Base-by-base conservation (phyloP, 169 alveolate species). In the Cryptosporidium muris region DNA sequence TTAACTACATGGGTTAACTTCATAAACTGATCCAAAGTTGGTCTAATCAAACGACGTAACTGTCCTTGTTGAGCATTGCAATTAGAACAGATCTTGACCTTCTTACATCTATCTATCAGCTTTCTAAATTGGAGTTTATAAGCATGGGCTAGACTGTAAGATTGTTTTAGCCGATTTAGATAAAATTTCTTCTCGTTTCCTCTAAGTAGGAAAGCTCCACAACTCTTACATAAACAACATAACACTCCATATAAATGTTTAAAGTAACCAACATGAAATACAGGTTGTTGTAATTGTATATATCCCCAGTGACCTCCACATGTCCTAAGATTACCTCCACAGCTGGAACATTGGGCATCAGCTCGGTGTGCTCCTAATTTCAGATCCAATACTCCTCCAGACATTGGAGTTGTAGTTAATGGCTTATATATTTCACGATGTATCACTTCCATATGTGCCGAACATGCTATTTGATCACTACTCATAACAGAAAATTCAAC, bases 291-390 rank as follows among this genome's bases (percentile, higher is more conserved):
- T 74, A 98, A 91, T 66, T 93, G 93, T 48, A 97, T 91, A 82
- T 93, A 96, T 4, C 99, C 99, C 93, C 97, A 97, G 82, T 98
- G 99, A 7, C 99, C 99, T 38, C 98, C 98, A 90, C 99, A 98
- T 65, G 94, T 94, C 48, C 85, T 92, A 56, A 93, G 65, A 65
- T 89, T 91, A 60, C 93, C 91, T 12, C 93, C 91, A 81, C 99
- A 97, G 43, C 98, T 96, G 38, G 93, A 92, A 89, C 99, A 97
- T 8, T 81, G 60, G 14, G 82, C 52, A 36, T 65, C 81, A 12
- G 88, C 81, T 34, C 81, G 25, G 63, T 58, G 65, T 40, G 81
- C 85, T 14, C 89, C 91, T 47, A 93, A 68, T 81, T 88, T 91
- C 12, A 82, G 80, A 68, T 93, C 96, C 40, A 93, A 80, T 6